Evolutionary conservation across 2,329 filamentous ascomycete genomes (phyloP), one percentile per base, ranked within the genome.

Genomic region (Pseudogymnoascus sp.): DNA sequence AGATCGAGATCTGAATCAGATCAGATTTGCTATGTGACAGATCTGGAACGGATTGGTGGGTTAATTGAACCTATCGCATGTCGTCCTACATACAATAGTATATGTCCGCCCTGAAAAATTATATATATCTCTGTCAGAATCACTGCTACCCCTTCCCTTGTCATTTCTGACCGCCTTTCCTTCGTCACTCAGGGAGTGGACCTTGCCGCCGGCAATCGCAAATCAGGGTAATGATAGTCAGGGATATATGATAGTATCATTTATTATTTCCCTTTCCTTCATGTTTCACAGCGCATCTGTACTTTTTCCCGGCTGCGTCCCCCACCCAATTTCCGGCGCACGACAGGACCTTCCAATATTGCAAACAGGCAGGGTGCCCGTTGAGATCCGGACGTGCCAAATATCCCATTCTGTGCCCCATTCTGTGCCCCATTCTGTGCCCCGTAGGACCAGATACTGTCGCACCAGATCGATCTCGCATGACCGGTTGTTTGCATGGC

Each of bases 401-500:
- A 54, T 54, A 54, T 54, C 9, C 17, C 47, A 54, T 29, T 11
- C 47, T 39, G 57, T 59, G 33, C n/a, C n/a, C 8, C 33, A 33
- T 59, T 21, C 21, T 21, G 21, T 59, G 33, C n/a, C n/a, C 5
- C 33, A 17, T 17, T 17, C 17, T 39, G 57, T 59, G 33, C n/a
- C n/a, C 5, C 33, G 57, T 59, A 59, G 37, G 33, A 59, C 57
- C 57, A 59, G 57, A 59, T 59, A 26, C 57, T 2, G 37, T 37
- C 21, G 57, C 8, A 59, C 57, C 13, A 59, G 57, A 59, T 59
- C 57, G 57, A 59, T 59, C 57, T 59, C 24, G 57, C 57, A 59
- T 59, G 33, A 59, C 57, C 33, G 57, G 57, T n/a, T 40, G n/a
- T 40, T 40, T 37, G 57, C 57, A 39, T 39, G 17, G n/a, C 57